phyloP scores from a whole-genome alignment of 371 early-diverging fungal genomes.

The Lichtheimia corymbifera region DNA sequence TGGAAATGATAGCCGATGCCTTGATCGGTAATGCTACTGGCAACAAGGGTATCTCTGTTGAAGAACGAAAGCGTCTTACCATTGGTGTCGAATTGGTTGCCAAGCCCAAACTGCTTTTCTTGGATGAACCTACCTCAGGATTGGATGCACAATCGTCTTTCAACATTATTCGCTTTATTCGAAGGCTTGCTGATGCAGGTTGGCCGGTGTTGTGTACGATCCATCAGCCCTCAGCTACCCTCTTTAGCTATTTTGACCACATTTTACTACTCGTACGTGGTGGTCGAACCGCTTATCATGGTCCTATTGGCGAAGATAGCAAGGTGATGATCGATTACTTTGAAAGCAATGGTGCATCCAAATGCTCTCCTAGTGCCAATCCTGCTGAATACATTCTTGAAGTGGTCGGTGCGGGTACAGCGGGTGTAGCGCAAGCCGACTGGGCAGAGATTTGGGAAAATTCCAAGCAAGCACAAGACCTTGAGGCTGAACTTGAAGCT shows the following conservation, averaged over 20 bases:
- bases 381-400: constrained; percentile 70
- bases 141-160: constrained; percentile 65
- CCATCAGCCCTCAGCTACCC: constrained; percentile 65
- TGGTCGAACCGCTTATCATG: constrained; percentile 59
- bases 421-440: constrained; percentile 35
- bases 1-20: constrained; percentile 55
- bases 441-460: constrained; percentile 58
- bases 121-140: constrained; percentile 84
- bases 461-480: constrained; percentile 28
- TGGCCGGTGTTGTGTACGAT: constrained; percentile 62
- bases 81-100: constrained; percentile 74
- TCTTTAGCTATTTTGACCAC: constrained; percentile 66
- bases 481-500: constrained; percentile 24
- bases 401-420: constrained; percentile 39
- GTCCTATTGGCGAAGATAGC: constrained; percentile 56
- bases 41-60: constrained; percentile 53
- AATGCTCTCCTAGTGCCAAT: constrained; percentile 53
- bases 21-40: constrained; percentile 45
- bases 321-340: constrained; percentile 58
- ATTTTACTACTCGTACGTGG: constrained; percentile 65
- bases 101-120: constrained; percentile 72
- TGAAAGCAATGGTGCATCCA: constrained; percentile 54
- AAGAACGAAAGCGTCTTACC: constrained; percentile 64
- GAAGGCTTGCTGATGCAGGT: constrained; percentile 59
- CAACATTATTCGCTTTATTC: constrained; percentile 65